Conservation (phyloP, 2,329 filamentous ascomycete genomes). For the Pseudopyricularia cyperi region DNA sequence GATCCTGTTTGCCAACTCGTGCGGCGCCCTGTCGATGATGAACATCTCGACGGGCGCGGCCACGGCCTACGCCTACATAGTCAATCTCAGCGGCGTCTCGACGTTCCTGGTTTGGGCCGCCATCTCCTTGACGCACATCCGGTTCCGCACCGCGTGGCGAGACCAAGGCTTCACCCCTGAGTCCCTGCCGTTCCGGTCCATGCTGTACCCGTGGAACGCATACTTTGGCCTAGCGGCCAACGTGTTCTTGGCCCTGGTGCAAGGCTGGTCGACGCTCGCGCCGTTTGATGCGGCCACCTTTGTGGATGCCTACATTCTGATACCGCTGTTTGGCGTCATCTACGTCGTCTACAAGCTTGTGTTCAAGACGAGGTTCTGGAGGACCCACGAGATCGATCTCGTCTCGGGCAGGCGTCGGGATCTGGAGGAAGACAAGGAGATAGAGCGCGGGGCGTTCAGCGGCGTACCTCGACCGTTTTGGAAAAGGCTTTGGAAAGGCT, state of each 20-base stretch:
- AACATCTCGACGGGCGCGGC: slow-evolving; percentile 55
- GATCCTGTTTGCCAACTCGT: slow-evolving; percentile 56
- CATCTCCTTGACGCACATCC: slow-evolving; percentile 59
- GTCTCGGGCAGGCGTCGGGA: slow-evolving; percentile 41
- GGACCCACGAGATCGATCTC: slow-evolving; percentile 39
- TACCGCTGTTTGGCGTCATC: slow-evolving; percentile 46
- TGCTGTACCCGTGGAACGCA: slow-evolving; percentile 43
- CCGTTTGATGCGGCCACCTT: slow-evolving; percentile 47
- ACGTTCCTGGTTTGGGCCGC: slow-evolving; percentile 61
- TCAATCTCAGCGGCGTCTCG: slow-evolving; percentile 56
- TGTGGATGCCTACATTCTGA: slow-evolving; percentile 49
- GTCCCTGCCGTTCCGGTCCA: slow-evolving; percentile 41
- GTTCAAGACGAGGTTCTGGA: slow-evolving; percentile 38
- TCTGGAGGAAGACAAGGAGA: slow-evolving; percentile 30
- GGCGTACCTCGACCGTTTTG: slow-evolving; percentile 20
- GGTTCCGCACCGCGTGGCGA: slow-evolving; percentile 53
- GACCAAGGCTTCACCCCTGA: slow-evolving; percentile 40
- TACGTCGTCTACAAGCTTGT: slow-evolving; percentile 40
- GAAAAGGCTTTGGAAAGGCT: slow-evolving; percentile 26
- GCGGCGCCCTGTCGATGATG: slow-evolving; percentile 63
- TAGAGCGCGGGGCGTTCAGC: slow-evolving; percentile 13
- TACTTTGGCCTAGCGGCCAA: slow-evolving; percentile 47
- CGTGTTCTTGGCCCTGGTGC: slow-evolving; percentile 44
- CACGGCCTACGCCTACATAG: slow-evolving; percentile 54
- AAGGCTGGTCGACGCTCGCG: slow-evolving; percentile 46